Conservation (phyloP, 495 filamentous ascomycete genomes). For the Beverwykella pulmonaria region DNA sequence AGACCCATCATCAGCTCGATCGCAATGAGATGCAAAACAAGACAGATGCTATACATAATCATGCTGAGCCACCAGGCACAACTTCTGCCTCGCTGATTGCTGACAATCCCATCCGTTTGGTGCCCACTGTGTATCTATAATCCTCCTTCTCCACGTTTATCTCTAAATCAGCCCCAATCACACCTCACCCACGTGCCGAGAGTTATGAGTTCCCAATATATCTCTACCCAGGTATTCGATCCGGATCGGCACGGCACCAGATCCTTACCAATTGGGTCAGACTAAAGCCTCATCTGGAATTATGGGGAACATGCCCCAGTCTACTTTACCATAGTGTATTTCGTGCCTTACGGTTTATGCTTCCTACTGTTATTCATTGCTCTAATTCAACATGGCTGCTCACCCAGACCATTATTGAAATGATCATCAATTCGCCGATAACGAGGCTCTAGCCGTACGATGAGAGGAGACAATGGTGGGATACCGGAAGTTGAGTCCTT, state of each 20-base stretch:
- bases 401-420: too few relatives aligned
- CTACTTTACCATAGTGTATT: too few relatives aligned
- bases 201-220: not conserved
- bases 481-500: not conserved
- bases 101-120: not conserved
- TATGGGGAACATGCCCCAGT: too few relatives aligned
- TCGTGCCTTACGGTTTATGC: too few relatives aligned
- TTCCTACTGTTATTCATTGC: too few relatives aligned
- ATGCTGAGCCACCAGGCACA: not conserved
- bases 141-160: not conserved
- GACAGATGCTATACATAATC: not conserved
- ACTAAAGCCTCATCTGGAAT: too few relatives aligned
- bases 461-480: not conserved
- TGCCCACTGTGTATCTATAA: not conserved
- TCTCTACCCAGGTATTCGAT: not conserved
- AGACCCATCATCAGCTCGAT: not conserved
- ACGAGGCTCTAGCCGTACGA: too few relatives aligned
- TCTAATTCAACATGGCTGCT: too few relatives aligned
- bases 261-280: not conserved
- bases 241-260: not conserved
- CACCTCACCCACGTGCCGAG: not conserved
- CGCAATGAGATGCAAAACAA: not conserved
- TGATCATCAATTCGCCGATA: too few relatives aligned
- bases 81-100: not conserved
- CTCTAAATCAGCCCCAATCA: not conserved